Conservation (phyloP, 208 protist genomes). For the Acanthamoeba culbertsoni region DNA sequence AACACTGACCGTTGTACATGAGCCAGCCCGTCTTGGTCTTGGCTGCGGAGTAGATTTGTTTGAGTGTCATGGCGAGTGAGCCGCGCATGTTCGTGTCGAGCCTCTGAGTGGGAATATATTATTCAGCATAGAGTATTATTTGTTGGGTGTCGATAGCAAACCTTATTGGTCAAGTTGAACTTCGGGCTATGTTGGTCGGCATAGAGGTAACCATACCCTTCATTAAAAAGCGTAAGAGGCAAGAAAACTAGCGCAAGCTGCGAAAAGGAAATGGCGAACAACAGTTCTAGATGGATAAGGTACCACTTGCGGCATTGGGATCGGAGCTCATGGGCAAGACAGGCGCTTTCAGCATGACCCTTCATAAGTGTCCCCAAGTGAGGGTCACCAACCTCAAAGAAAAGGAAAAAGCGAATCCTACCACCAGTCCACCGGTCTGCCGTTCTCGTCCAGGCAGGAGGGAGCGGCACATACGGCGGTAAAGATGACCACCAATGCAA, state of each 20-base stretch:
- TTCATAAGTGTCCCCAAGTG: not conserved
- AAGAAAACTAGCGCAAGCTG: not conserved
- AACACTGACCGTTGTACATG: conserved; percentile 71
- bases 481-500: not conserved
- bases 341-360: conserved; percentile 1
- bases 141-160: no score
- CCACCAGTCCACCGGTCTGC: conserved; percentile 74
- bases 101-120: not conserved
- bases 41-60: not conserved
- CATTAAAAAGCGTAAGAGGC: not conserved
- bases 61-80: conserved; percentile 53
- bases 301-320: not conserved
- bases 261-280: not conserved
- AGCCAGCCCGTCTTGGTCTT: not conserved
- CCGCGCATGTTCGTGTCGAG: conserved; percentile 50
- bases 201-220: conserved; percentile 66
- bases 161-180: not conserved
- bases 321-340: not conserved
- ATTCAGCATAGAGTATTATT: no score
- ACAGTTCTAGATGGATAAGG: not conserved
- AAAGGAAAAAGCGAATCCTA: not conserved
- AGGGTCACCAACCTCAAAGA: not conserved
- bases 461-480: not conserved
- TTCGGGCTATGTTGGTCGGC: conserved; percentile 32
- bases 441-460: conserved; percentile 60